Evolutionary conservation across 139 green algal species (phyloP).

Genomic region (Tetraselmis striata): DNA sequence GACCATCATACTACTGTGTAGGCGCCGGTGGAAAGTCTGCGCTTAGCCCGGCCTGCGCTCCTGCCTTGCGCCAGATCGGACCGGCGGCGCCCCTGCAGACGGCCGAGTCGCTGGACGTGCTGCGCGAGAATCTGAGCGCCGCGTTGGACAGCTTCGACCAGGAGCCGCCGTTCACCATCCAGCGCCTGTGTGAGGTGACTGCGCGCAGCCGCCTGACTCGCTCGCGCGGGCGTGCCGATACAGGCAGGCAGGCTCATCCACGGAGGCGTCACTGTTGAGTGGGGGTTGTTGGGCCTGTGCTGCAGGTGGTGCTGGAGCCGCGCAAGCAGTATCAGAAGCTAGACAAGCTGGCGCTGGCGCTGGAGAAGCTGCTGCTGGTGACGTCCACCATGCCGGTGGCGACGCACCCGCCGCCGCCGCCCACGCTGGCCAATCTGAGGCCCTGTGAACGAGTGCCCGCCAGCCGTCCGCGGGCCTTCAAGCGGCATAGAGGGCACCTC

Average conservation of each 20-base stretch:
- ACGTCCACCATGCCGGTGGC: neutral
- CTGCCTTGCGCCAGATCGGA: neutral
- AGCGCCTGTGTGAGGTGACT: neutral
- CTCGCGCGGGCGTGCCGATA: too few relatives aligned
- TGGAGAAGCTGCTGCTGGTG: slow-evolving; percentile 1
- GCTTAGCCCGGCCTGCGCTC: too few relatives aligned
- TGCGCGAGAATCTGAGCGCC: neutral
- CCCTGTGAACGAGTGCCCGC: neutral
- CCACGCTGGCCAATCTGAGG: neutral
- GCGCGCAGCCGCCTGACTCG: neutral
- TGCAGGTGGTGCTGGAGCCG: neutral
- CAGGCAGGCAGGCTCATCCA: too few relatives aligned
- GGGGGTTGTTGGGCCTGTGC: neutral
- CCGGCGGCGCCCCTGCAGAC: neutral
- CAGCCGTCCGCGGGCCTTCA: neutral
- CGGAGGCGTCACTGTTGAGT: neutral
- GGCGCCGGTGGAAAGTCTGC: too few relatives aligned
- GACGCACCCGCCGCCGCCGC: neutral
- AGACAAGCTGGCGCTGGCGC: neutral
- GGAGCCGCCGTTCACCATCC: neutral
- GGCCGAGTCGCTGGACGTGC: neutral
- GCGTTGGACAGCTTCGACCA: neutral
- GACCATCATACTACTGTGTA: too few relatives aligned
- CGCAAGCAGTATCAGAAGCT: slow-evolving; percentile 1
- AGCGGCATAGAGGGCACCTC: too few relatives aligned